Evolutionary conservation across 352 stramenopile species (phyloP), one percentile per base, ranked within the genome.

Genomic region (Phytopythium vexans): DNA sequence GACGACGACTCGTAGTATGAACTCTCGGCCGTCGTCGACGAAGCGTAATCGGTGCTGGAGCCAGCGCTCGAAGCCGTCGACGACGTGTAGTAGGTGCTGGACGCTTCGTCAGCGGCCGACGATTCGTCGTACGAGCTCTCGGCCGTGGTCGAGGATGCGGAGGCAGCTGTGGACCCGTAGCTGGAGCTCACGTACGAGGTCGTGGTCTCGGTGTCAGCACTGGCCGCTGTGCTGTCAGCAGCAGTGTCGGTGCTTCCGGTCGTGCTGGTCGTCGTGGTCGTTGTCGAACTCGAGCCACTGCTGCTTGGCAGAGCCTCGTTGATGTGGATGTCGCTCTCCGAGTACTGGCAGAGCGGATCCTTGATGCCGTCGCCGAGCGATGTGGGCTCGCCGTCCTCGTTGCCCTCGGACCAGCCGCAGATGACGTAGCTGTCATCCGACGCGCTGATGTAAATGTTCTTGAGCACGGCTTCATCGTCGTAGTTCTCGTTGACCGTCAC

Each of bases 401-500:
- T 57, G 16, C 62, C 62, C 45, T 71, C 43, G 21, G 62, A 72
- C 65, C 66, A 77, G 31, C 51, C 53, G 16, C 68, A 77, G 8
- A 77, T 49, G 32, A 48, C 60, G 35, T 53, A 60, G n/a, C 58
- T 57, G 8, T 58, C 47, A 9, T 34, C 48, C 10, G 32, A 44
- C 36, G 56, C 49, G 7, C 52, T 69, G 41, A 72, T 58, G 47
- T 66, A 68, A n/a, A 81, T 58, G 52, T 77, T 70, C 32, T 56
- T 70, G 2, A 74, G 21, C 7, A 62, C 70, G 52, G 62, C 66
- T 33, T 68, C 34, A 41, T 77, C 66, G 16, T 39, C 44, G 36
- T 57, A 66, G 62, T 80, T 74, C 43, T 64, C 48, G 62, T 77
- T 76, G 31, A 79, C 66, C 1, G 72, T 78, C 16, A 82, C 72